phyloP scores from a whole-genome alignment of 225 moss, liverwort and hornwort genomes.

The Anthoceros angustus region DNA sequence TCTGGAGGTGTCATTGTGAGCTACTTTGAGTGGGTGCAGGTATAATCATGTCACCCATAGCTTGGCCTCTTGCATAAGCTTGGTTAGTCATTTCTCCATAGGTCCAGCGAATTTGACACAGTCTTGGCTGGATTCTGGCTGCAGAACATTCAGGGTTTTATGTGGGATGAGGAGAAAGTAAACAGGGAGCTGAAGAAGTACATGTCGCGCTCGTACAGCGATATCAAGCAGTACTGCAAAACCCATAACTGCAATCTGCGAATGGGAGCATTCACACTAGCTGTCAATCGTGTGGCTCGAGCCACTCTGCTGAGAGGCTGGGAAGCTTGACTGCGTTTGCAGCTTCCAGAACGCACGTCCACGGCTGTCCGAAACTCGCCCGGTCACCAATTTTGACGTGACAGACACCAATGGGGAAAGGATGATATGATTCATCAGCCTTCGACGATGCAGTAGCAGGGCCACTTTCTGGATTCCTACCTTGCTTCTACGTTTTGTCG shows the following conservation, averaged over 20 bases:
- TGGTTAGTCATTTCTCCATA: background rate
- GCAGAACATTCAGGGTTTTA: slow-evolving; percentile 89
- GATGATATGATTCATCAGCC: no score
- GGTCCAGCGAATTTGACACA: background rate
- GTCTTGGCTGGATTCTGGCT: background rate
- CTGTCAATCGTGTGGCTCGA: slow-evolving; percentile 69
- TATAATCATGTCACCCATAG: slow-evolving; percentile 9
- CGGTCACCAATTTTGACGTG: no score
- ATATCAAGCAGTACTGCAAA: slow-evolving; percentile 53
- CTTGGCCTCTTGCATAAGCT: background rate
- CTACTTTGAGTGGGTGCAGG: slow-evolving; percentile 99
- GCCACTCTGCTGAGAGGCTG: slow-evolving; percentile 86
- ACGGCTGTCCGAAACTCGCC: no score
- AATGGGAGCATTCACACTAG: slow-evolving; percentile 90
- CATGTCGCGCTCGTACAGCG: slow-evolving; percentile 54
- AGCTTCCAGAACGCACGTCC: no score
- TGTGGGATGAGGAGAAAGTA: slow-evolving; percentile 83
- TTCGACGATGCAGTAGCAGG: no score
- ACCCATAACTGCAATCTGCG: slow-evolving; percentile 66
- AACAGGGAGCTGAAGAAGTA: slow-evolving; percentile 72
- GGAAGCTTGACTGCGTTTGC: slow-evolving; percentile 41
- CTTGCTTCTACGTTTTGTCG: no score
- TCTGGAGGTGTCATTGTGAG: slow-evolving; percentile 94
- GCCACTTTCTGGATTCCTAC: no score
- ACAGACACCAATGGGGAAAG: no score